A percentile compares a stretch with the other conserved stretches of the same genome.
Evolutionary conservation across 1,139 yeast species (phyloP).

Genomic region (Insectozyma bohioensis): DNA sequence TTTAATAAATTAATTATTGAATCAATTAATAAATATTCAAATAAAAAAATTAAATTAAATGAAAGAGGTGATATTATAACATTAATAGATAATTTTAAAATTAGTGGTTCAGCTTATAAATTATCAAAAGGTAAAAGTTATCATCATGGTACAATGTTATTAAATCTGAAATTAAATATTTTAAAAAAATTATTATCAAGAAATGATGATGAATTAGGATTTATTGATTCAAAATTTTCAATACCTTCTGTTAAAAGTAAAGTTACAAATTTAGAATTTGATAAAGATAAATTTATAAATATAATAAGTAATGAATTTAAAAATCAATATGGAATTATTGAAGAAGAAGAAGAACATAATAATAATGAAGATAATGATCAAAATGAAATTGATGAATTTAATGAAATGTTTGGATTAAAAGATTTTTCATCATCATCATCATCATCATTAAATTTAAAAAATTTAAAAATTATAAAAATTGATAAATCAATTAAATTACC

Average conservation of each 20-base stretch:
- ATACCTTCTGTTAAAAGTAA: slow-evolving; percentile 78
- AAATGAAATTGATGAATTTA: slow-evolving; percentile 18
- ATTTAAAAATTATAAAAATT: slow-evolving; percentile 19
- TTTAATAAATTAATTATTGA: slow-evolving; percentile 57
- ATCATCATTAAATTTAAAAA: slow-evolving; percentile 14
- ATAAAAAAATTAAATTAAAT: slow-evolving; percentile 43
- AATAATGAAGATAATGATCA: slow-evolving; percentile 20
- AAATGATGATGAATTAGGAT: slow-evolving; percentile 41
- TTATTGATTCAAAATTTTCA: slow-evolving; percentile 54
- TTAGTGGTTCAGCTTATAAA: slow-evolving; percentile 91
- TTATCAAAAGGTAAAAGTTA: slow-evolving; percentile 79
- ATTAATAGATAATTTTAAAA: slow-evolving; percentile 57
- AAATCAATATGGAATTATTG: slow-evolving; percentile 27
- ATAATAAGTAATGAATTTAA: slow-evolving; percentile 48
- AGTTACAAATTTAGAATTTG: slow-evolving; percentile 62
- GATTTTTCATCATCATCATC: slow-evolving; percentile 31
- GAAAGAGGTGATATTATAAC: slow-evolving; percentile 78
- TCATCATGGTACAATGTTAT: slow-evolving; percentile 96
- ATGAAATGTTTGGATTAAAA: slow-evolving; percentile 35
- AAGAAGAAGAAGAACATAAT: slow-evolving; percentile 12
- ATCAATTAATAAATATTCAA: slow-evolving; percentile 41
- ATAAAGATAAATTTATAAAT: slow-evolving; percentile 46
- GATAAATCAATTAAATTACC: slow-evolving; percentile 42
- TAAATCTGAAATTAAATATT: slow-evolving; percentile 59
- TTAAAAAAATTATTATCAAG: slow-evolving; percentile 59